Base-by-base conservation (phyloP, 2,329 filamentous ascomycete species). In the Scolecobasidium constrictum region DNA sequence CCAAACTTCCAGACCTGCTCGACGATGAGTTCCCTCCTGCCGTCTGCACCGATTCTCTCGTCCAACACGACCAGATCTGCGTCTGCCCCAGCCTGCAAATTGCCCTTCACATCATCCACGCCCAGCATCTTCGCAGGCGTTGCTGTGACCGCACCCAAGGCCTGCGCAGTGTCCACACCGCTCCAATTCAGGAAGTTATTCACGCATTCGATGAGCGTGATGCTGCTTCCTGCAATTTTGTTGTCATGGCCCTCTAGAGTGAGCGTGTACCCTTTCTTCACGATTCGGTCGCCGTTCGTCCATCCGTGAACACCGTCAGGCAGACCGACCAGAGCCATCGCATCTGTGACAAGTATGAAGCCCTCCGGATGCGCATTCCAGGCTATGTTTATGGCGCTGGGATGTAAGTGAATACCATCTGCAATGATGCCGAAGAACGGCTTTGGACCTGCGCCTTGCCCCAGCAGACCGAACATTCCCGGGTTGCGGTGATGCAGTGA, bases 401-500 rank as follows among this genome's bases (percentile, higher is more conserved):
- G 84, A 53, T 94, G 87, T 22, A 94, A 68, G 58, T 95, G 88
- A 48, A 93, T 86, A 16, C 88, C 88, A 56, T 95, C 88, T 3
- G 85, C 78, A 47, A 95, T 94, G 54, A 94, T 76, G 46, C 88
- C 88, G 59, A 90, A 95, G 60, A 75, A 94, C 0, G 87, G 87
- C 40, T 81, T 71, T 69, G 41, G 31, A 52, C 12, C 15, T 34
- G 34, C 5, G 12, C 34, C 39, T 2, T 59, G 60, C 46, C 87
- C 86, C 12, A 95, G 67, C 1, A 93, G 77, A 20, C 88, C 88
- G 57, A 94, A 94, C 52, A 94, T 78, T 28, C 87, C 87, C 0
- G 88, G 87, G 61, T 94, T 87, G 45, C 88, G 82, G 68, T 95
- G 86, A 60, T 92, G 85, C 40, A 94, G 76, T 12, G 86, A 86